phyloP scores from a whole-genome alignment of 1,139 yeast genomes.

The Hansenula sp. region DNA sequence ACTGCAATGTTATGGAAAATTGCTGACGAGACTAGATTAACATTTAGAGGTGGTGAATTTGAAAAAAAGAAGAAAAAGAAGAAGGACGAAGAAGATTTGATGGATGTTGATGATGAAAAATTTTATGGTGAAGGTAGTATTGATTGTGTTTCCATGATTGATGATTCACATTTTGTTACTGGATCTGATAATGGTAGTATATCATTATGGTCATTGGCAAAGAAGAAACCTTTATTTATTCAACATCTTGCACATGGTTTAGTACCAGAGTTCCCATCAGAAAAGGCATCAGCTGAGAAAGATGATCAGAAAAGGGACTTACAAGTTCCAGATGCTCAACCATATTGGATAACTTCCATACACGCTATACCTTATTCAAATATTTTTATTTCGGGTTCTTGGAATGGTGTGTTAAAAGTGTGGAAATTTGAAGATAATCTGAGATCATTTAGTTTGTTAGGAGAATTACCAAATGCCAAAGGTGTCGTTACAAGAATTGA shows the following conservation, averaged over 20 bases:
- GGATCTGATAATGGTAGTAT: constrained; percentile 94
- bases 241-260: constrained; percentile 76
- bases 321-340: constrained; percentile 67
- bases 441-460: constrained; percentile 54
- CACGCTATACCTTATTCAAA: constrained; percentile 89
- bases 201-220: constrained; percentile 81
- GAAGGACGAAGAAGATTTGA: constrained; percentile 28
- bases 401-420: constrained; percentile 68
- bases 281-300: constrained; percentile 67
- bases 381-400: constrained; percentile 82
- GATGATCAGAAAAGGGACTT: constrained; percentile 33
- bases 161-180: constrained; percentile 87
- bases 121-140: constrained; percentile 79
- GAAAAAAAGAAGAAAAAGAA: constrained; percentile 40
- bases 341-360: constrained; percentile 82
- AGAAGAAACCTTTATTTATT: constrained; percentile 79
- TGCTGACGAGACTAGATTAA: constrained; percentile 87
- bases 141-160: constrained; percentile 87
- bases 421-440: constrained; percentile 73
- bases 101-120: constrained; percentile 26
- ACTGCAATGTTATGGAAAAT: constrained; percentile 97
- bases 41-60: constrained; percentile 87
- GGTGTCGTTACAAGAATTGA: constrained; percentile 75
- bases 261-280: constrained; percentile 44
- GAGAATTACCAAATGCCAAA: constrained; percentile 50